Base-by-base conservation (phyloP, 2,329 filamentous ascomycete genomes). In the Blastomyces emzantsi region DNA sequence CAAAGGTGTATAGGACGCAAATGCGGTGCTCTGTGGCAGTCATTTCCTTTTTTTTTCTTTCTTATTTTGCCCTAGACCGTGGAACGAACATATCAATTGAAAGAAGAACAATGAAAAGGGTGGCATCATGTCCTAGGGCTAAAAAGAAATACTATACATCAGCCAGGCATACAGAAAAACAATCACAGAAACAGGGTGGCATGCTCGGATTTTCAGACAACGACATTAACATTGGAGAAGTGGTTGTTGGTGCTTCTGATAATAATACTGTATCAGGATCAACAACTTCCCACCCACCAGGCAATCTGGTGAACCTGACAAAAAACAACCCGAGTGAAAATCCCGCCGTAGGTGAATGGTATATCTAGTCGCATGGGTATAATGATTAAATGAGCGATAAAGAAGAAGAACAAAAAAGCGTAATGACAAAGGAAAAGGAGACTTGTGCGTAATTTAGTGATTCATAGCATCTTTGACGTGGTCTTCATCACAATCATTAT, bases 401-500 rank as follows among this genome's bases (percentile, higher is more conserved):
- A 8, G 3, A 36, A 55, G 28, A 3, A 19, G 43, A 49, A 49
- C 54, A 54, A 49, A 59, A 62, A 47, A 61, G 19, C 33, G 39
- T 19, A 59, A 55, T 19, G n/a, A 43, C n/a, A 41, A 64, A 41
- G 58, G 17, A 56, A 15, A n/a, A n/a, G 11, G 1, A 9, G 17
- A 17, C 57, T 15, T 8, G 11, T 8, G 30, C 15, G 13, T 28
- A 19, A 33, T 52, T 33, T 43, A 15, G 15, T 25, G 13, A 22
- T 28, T 41, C 36, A 58, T 41, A 17, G 36, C 17, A 22, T 49
- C 41, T 15, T 39, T 33, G 36, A 33, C 36, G 33, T 43, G 19
- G 54, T 64, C 55, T 58, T 68, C 66, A 13, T 68, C 68, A 13
- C 64, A 62, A 67, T 71, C 64, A 57, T 69, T 64, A 22, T 66